Conservation (phyloP, 2,329 filamentous ascomycete species). For the Colletotrichum sp. region DNA sequence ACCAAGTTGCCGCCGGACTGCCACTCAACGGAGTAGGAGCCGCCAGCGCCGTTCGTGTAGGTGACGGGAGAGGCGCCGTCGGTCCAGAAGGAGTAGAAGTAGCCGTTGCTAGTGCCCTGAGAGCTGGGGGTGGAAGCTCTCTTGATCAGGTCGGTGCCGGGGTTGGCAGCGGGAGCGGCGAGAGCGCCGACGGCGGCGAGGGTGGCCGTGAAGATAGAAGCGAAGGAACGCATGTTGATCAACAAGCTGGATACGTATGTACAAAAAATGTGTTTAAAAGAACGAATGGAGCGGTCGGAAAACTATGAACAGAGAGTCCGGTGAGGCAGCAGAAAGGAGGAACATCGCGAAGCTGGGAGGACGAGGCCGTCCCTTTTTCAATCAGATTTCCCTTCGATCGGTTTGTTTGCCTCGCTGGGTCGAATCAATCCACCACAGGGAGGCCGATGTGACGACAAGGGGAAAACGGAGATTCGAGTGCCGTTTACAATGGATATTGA, state of each 20-base stretch:
- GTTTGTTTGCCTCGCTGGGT: not conserved
- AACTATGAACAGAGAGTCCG: not conserved
- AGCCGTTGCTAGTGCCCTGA: conserved; percentile 37
- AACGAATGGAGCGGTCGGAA: conserved; percentile 1
- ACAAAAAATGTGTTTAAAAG: not conserved
- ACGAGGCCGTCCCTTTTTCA: not conserved
- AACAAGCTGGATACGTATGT: not conserved
- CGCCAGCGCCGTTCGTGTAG: conserved; percentile 49
- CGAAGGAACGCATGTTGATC: conserved; percentile 9
- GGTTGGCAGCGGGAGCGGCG: conserved; percentile 11
- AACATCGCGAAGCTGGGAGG: not conserved
- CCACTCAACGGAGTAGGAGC: conserved; percentile 52
- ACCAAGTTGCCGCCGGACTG: conserved; percentile 56
- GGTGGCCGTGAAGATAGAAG: conserved; percentile 13
- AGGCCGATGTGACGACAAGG: not conserved
- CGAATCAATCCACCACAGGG: not conserved
- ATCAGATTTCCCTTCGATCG: not conserved
- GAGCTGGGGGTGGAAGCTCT: conserved; percentile 29
- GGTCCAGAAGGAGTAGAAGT: conserved; percentile 51
- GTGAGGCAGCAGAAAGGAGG: not conserved
- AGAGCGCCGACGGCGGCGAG: conserved; percentile 16
- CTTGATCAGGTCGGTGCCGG: conserved; percentile 7
- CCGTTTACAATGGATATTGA: not conserved
- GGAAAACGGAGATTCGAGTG: conserved; percentile 10
- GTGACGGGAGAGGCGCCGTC: conserved; percentile 41